phyloP scores from a whole-genome alignment of 305 asterid species.

The Plantago rigida region DNA sequence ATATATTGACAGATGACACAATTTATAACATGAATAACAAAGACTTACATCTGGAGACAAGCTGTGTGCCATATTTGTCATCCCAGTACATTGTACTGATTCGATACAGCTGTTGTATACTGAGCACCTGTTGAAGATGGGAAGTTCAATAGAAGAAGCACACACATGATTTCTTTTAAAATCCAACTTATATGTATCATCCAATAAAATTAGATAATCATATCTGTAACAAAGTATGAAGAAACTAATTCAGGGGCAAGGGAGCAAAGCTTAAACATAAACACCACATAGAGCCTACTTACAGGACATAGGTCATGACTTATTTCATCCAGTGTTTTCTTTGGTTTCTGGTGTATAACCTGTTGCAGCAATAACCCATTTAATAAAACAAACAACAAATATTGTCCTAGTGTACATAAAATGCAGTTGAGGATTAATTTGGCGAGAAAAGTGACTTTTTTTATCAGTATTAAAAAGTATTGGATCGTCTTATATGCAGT shows the following conservation, averaged over 20 bases:
- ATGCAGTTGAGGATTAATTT: too few relatives aligned
- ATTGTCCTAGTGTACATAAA: not conserved
- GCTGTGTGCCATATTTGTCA: constrained; percentile 60
- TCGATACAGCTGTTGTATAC: constrained; percentile 56
- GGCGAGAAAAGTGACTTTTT: not conserved
- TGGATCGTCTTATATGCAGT: not conserved
- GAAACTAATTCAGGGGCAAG: too few relatives aligned
- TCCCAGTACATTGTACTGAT: constrained; percentile 70
- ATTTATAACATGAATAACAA: not conserved
- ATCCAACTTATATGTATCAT: not conserved
- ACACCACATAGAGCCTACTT: constrained; percentile 18
- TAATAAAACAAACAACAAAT: not conserved
- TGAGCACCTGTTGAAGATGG: constrained; percentile 40
- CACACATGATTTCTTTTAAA: not conserved
- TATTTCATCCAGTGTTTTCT: constrained; percentile 50
- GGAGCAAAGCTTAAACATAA: too few relatives aligned
- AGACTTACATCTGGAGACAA: constrained; percentile 52
- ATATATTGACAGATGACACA: not conserved
- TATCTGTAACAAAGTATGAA: not conserved
- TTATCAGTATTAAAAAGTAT: too few relatives aligned
- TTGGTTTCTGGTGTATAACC: constrained; percentile 56
- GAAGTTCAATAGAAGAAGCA: constrained; percentile 10
- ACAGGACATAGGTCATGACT: constrained; percentile 50
- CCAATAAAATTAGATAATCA: not conserved
- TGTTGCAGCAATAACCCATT: constrained; percentile 25